Conservation (phyloP, 768 basidiomycete genomes). For the Trametes maxima region DNA sequence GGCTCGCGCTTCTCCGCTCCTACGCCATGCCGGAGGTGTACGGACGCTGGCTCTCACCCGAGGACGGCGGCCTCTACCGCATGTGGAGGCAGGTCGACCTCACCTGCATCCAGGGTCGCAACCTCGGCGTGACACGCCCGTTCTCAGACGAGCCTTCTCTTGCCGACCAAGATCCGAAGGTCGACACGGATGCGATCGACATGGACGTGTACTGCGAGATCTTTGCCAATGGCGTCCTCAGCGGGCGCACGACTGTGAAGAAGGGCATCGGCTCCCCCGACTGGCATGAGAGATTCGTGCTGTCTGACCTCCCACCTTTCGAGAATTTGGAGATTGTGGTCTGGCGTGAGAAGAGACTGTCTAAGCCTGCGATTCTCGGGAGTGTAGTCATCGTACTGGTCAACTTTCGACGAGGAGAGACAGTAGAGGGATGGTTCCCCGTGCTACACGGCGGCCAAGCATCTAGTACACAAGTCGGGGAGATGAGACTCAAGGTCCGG, state of each 20-base stretch:
- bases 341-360: conserved; percentile 66
- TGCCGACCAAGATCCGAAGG: conserved; percentile 35
- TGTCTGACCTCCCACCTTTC: conserved; percentile 79
- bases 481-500: conserved; percentile 69
- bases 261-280: conserved; percentile 66
- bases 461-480: conserved; percentile 66
- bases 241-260: conserved; percentile 75
- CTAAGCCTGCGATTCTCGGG: conserved; percentile 61
- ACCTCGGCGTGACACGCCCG: conserved; percentile 57
- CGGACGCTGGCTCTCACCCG: conserved; percentile 54
- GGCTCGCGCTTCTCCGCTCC: conserved; percentile 80
- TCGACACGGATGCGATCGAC: conserved; percentile 52
- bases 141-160: conserved; percentile 29
- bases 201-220: conserved; percentile 80
- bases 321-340: conserved; percentile 67
- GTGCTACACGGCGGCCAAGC: conserved; percentile 52
- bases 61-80: conserved; percentile 77
- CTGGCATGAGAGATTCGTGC: conserved; percentile 82
- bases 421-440: conserved; percentile 85
- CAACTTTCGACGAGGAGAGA: conserved; percentile 74
- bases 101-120: conserved; percentile 71
- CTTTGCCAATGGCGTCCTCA: conserved; percentile 64
- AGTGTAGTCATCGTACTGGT: conserved; percentile 61
- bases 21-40: conserved; percentile 83
- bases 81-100: conserved; percentile 87